A percentile compares a stretch with the other conserved stretches of the same genome.
Conservation (phyloP, 352 stramenopile genomes). For the Phytophthora capsici region DNA sequence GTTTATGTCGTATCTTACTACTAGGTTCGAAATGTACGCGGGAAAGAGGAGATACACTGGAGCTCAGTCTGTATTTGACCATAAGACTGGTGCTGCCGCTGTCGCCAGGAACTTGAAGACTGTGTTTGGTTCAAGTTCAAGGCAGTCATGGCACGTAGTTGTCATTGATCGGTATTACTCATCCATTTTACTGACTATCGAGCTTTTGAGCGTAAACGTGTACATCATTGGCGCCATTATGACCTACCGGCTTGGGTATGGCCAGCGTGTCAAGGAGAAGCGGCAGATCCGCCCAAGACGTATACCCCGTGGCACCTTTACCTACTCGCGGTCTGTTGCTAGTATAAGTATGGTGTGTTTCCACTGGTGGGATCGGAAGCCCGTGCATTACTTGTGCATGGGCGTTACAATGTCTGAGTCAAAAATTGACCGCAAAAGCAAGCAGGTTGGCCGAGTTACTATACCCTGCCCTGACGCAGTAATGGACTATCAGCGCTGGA, state of each 20-base stretch:
- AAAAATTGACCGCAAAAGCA: background rate
- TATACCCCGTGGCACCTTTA: too few relatives aligned
- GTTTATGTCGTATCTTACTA: background rate
- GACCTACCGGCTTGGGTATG: background rate
- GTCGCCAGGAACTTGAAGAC: background rate
- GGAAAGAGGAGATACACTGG: background rate
- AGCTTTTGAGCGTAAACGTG: background rate
- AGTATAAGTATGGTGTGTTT: background rate
- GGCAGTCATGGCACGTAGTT: background rate
- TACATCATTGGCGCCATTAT: background rate
- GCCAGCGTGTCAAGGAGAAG: background rate
- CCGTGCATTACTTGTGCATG: background rate
- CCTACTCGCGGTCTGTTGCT: background rate
- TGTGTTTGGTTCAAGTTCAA: background rate
- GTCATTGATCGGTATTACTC: background rate
- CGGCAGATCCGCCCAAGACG: background rate
- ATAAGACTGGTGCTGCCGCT: background rate
- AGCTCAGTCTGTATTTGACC: background rate
- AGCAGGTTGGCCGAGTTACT: background rate
- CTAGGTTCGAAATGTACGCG: background rate
- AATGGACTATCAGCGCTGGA: background rate
- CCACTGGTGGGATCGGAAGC: background rate
- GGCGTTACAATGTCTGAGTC: background rate
- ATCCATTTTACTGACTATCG: background rate
- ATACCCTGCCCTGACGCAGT: background rate